Evolutionary conservation across 23 red algal species (phyloP), one percentile per base, ranked within the genome.

Genomic region (Gracilaria vermiculophylla): DNA sequence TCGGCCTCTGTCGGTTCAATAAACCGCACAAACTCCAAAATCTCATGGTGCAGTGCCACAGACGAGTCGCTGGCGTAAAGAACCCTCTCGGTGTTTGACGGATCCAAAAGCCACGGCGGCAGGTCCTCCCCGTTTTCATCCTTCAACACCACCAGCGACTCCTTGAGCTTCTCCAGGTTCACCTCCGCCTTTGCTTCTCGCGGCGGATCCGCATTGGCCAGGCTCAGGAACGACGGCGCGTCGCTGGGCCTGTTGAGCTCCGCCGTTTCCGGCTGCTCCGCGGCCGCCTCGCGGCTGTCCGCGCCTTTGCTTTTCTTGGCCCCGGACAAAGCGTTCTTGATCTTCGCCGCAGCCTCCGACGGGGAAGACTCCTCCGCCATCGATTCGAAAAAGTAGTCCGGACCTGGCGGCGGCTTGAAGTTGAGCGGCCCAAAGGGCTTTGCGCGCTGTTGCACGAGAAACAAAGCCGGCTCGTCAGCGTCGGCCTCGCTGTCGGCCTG

Each of bases 1-100:
- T 97, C 94, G 11, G 66, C 44, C 2, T 29, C 37, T 24, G 88
- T 97, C 3, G 89, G 82, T 43, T 89, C 74, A 66, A 97, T 86
- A 42, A 97, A 97, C 4, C 76, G 85, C 61, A 58, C 31, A 54
- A 97, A 97, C 64, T 97, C 69, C 5, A 97, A 80, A 69, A 97
- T 61, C 75, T 97, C 94, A 51, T 89, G 92, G 70, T 97, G 94
- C 20, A 97, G 57, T 11, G 94, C 81, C 12, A 97, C 42, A 2
- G 81, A 71, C 0, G 85, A 83, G 36, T 88, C 81, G 40, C 35
- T 54, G 0, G 77, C 49, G 37, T 76, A 91, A 33, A 82, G 66
- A 69, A 95, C 88, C 49, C 57, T 77, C 23, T 95, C 78, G 41
- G 81, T 83, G 17, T 71, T 66, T n/a, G 74, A 69, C 20, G 56